These are phyloP conservation scores for Plenodomus lindquistii DNA, from an alignment of 2,329 filamentous ascomycete genomes.

Conservation along the genomic window DNA sequence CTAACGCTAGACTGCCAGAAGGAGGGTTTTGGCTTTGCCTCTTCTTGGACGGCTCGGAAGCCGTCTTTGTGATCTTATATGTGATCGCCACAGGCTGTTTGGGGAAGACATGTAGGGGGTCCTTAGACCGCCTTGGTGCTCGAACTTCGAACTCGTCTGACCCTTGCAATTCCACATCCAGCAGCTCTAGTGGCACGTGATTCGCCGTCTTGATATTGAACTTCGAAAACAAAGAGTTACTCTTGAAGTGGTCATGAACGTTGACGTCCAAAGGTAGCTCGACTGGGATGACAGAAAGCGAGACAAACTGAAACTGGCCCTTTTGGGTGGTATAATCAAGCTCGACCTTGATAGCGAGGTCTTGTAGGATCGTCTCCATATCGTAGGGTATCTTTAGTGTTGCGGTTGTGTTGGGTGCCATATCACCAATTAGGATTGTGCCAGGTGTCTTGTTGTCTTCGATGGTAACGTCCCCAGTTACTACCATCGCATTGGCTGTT, in stretches of 20 bases:
- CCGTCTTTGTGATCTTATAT: constrained; percentile 73
- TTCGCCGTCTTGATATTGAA: constrained; percentile 88
- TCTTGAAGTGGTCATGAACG: constrained; percentile 94
- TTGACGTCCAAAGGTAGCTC: constrained; percentile 88
- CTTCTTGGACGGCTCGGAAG: constrained; percentile 26
- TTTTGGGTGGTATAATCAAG: constrained; percentile 70
- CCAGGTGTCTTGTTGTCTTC: constrained; percentile 51
- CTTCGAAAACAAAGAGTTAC: constrained; percentile 76
- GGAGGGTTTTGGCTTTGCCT: constrained; percentile 36
- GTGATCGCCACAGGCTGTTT: constrained; percentile 80
- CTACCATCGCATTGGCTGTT: constrained; percentile 54
- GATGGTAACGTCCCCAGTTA: constrained; percentile 49
- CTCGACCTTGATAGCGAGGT: constrained; percentile 76
- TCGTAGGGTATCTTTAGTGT: constrained; percentile 78
- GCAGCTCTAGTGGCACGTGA: constrained; percentile 72
- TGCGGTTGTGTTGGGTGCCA: constrained; percentile 54
- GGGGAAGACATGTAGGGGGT: constrained; percentile 68
- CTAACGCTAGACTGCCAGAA: constrained; percentile 61
- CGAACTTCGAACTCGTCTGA: constrained; percentile 71
- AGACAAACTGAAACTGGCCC: constrained; percentile 67
- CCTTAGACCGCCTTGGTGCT: constrained; percentile 53
- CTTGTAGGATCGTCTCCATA: constrained; percentile 73
- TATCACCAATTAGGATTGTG: constrained; percentile 49
- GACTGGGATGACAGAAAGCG: constrained; percentile 67
- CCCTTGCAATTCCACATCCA: constrained; percentile 69